phyloP scores from a whole-genome alignment of 2,329 filamentous ascomycete species.

The Pezicula rhizophila region DNA sequence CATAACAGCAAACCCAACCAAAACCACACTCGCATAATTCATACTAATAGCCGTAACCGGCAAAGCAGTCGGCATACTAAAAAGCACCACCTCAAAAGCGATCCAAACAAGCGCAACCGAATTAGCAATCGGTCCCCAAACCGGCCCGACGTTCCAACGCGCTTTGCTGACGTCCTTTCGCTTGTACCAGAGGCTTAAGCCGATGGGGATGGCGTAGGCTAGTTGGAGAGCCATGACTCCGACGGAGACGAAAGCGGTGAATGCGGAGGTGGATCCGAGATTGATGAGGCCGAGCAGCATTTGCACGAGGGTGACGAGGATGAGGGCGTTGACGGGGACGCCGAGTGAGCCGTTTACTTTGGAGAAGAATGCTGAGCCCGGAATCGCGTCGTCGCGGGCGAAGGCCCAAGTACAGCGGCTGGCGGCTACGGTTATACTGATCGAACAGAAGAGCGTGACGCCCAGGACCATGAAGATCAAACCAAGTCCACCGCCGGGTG shows the following conservation, averaged over 20 bases:
- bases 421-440: constrained; percentile 45
- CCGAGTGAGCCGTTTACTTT: constrained; percentile 53
- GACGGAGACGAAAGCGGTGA: constrained; percentile 65
- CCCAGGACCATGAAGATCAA: constrained; percentile 44
- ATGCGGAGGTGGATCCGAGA: constrained; percentile 60
- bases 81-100: constrained; percentile 54
- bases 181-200: constrained; percentile 62
- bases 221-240: constrained; percentile 67
- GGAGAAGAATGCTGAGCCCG: constrained; percentile 53
- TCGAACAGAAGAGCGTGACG: constrained; percentile 46
- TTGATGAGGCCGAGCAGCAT: constrained; percentile 66
- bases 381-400: constrained; percentile 61
- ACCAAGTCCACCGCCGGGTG: constrained; percentile 38
- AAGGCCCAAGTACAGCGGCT: constrained; percentile 64
- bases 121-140: constrained; percentile 59
- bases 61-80: constrained; percentile 55
- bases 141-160: constrained; percentile 52
- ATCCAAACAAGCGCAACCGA: constrained; percentile 50
- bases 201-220: constrained; percentile 68
- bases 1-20: constrained; percentile 46
- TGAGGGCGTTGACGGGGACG: constrained; percentile 60
- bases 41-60: constrained; percentile 53
- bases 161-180: constrained; percentile 43
- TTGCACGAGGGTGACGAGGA: constrained; percentile 53
- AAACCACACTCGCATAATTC: constrained; percentile 45